These are phyloP conservation scores for Ligustrum vulgare DNA, from an alignment of 257 asterid species.

Conservation along the genomic window DNA sequence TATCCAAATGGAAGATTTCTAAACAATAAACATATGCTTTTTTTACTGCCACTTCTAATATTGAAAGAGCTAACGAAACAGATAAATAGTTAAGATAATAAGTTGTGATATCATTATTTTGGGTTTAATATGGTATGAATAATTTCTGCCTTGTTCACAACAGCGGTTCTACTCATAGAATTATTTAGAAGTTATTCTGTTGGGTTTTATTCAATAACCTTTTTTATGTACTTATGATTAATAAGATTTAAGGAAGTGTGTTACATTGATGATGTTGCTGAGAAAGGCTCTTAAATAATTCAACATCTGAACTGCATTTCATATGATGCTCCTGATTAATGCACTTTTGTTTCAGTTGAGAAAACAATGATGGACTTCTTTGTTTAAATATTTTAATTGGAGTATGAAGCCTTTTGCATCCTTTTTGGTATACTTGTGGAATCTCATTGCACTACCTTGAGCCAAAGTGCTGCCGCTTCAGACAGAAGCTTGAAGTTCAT, in stretches of 20 bases:
- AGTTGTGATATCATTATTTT: not conserved
- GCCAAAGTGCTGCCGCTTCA: slow-evolving; percentile 42
- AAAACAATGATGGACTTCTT: not conserved
- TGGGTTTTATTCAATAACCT: too few relatives aligned
- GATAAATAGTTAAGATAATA: too few relatives aligned
- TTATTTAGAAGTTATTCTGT: too few relatives aligned
- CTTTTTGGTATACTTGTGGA: slow-evolving; percentile 37
- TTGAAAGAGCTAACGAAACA: too few relatives aligned
- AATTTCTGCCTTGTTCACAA: too few relatives aligned
- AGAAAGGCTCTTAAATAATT: not conserved
- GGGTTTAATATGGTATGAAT: not conserved
- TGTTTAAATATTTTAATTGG: not conserved
- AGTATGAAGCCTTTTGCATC: not conserved
- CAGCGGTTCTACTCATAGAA: too few relatives aligned
- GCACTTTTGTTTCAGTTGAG: not conserved
- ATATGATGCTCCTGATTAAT: not conserved
- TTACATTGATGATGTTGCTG: not conserved
- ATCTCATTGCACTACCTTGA: slow-evolving; percentile 42
- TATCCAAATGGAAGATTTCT: too few relatives aligned
- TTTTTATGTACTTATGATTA: too few relatives aligned
- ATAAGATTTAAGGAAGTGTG: not conserved
- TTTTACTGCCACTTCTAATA: too few relatives aligned
- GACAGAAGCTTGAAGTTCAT: slow-evolving; percentile 58
- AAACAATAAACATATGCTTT: too few relatives aligned
- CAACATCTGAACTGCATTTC: not conserved